phyloP scores from a whole-genome alignment of 495 filamentous ascomycete genomes.

The Aspergillus sclerotioniger region DNA sequence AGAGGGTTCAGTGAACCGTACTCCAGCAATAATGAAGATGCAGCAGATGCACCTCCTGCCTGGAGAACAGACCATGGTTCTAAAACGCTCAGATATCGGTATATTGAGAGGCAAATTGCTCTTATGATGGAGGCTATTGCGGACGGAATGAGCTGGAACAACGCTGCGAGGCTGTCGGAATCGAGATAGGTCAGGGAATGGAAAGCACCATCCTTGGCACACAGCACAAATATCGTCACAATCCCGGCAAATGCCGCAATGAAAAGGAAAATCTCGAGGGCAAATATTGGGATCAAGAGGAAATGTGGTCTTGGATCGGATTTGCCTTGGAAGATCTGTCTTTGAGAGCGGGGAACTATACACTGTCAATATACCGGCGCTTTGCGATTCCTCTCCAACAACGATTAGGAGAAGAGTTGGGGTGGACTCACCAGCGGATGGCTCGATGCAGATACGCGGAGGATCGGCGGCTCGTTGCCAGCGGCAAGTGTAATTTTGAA shows the following conservation, averaged over 20 bases:
- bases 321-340: background rate
- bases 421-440: conserved; percentile 4
- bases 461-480: background rate
- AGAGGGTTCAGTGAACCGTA: conserved; percentile 9
- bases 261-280: conserved; percentile 1
- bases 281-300: conserved; percentile 10
- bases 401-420: background rate
- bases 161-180: background rate
- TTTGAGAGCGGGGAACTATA: conserved; percentile 1
- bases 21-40: conserved; percentile 5
- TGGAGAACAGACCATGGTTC: conserved; percentile 10
- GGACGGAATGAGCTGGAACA: conserved; percentile 2
- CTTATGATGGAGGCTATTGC: conserved; percentile 4
- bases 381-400: background rate
- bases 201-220: conserved; percentile 3
- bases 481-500: conserved; percentile 1
- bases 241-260: conserved; percentile 3
- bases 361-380: background rate
- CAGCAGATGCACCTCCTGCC: conserved; percentile 5
- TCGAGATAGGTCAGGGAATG: conserved; percentile 1
- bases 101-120: conserved; percentile 2
- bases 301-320: conserved; percentile 9
- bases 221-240: background rate
- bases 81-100: conserved; percentile 5
- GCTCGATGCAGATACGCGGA: conserved; percentile 1